phyloP scores from a whole-genome alignment of 768 basidiomycete species.

The Naematelia aurantialba region DNA sequence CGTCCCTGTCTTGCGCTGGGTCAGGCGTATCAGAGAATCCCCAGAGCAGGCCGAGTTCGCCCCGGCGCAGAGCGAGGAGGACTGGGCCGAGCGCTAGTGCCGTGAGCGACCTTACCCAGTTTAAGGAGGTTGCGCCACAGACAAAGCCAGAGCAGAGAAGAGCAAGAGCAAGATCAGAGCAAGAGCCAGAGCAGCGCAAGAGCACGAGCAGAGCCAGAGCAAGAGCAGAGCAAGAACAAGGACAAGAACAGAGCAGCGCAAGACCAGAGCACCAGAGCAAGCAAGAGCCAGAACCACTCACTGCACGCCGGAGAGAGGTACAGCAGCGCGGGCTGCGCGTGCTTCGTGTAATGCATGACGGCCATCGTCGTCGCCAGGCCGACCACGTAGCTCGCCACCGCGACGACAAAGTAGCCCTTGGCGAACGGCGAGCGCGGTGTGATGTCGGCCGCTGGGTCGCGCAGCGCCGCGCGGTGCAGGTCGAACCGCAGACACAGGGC shows the following conservation, averaged over 20 bases:
- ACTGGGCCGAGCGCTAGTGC: conserved; percentile 61
- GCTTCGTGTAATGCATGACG: conserved; percentile 73
- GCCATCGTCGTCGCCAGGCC: conserved; percentile 73
- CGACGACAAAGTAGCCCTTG: conserved; percentile 73
- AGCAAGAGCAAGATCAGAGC: too few species aligned
- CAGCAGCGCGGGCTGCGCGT: conserved; percentile 84
- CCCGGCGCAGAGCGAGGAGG: conserved; percentile 59
- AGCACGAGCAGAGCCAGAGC: too few species aligned
- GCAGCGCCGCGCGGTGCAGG: conserved; percentile 17
- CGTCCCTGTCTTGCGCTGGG: conserved; percentile 38
- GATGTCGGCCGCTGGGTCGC: conserved; percentile 32
- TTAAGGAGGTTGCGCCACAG: neutral
- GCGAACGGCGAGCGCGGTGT: conserved; percentile 52
- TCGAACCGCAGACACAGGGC: conserved; percentile 85
- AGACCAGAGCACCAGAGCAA: neutral
- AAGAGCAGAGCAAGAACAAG: too few species aligned
- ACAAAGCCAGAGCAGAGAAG: neutral
- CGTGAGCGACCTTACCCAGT: neutral
- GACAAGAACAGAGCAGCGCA: too few species aligned
- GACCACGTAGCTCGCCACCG: conserved; percentile 65
- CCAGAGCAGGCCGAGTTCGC: conserved; percentile 71
- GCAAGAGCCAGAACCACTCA: conserved; percentile 21
- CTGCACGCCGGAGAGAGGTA: conserved; percentile 64
- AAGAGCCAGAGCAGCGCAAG: too few species aligned
- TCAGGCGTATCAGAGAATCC: conserved; percentile 61